phyloP scores from a whole-genome alignment of 1,284 basidiomycete species.

The Takashimella koratensis region DNA sequence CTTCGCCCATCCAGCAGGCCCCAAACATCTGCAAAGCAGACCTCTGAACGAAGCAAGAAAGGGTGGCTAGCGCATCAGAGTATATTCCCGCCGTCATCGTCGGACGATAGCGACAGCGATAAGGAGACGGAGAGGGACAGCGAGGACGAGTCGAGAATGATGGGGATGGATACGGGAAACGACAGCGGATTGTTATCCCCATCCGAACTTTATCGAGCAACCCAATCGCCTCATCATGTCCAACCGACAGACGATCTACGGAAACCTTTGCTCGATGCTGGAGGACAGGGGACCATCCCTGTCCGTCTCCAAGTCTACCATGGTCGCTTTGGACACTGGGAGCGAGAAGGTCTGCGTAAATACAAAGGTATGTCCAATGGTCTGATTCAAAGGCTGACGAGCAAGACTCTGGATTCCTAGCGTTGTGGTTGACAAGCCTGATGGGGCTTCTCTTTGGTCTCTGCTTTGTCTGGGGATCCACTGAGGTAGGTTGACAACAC shows the following conservation, averaged over 20 bases:
- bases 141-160: conserved; percentile 25
- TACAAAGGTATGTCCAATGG: conserved; percentile 42
- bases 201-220: conserved; percentile 15
- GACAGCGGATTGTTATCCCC: conserved; percentile 16
- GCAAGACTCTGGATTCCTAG: conserved; percentile 45
- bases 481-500: conserved; percentile 30
- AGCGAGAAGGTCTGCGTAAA: conserved; percentile 42
- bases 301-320: conserved; percentile 46
- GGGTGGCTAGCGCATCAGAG: conserved; percentile 51
- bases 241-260: conserved; percentile 19
- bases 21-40: not conserved
- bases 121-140: conserved; percentile 37
- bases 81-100: conserved; percentile 44
- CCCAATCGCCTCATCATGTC: conserved; percentile 1
- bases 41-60: conserved; percentile 21
- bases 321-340: conserved; percentile 47
- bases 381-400: not conserved
- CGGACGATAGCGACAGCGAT: conserved; percentile 34
- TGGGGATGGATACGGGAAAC: conserved; percentile 11
- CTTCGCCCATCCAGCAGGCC: conserved; percentile 1
- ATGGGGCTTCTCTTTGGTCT: conserved; percentile 41
- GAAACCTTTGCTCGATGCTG: conserved; percentile 33
- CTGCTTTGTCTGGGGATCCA: conserved; percentile 48
- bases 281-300: conserved; percentile 21
- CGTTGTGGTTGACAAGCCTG: conserved; percentile 41